These are phyloP conservation scores for Tetrapyrgos nigripes DNA, from an alignment of 1,284 basidiomycete genomes.

Conservation along the genomic window DNA sequence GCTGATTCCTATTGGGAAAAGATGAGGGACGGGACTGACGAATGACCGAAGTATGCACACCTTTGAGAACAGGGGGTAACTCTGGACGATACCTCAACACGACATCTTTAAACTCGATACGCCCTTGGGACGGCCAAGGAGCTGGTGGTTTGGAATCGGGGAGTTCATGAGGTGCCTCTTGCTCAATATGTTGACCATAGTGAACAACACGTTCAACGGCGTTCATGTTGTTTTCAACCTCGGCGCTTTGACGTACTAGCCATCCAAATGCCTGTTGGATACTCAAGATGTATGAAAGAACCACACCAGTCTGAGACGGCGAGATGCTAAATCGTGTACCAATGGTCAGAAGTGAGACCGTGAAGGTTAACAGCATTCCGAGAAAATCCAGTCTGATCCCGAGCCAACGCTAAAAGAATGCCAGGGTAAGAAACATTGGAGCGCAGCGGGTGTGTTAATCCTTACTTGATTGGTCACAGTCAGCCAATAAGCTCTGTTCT, in stretches of 20 bases:
- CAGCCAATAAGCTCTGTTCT: slow-evolving; percentile 92
- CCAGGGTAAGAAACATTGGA: not conserved
- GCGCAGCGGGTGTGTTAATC: no score
- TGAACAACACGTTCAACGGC: slow-evolving; percentile 86
- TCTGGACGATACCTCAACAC: slow-evolving; percentile 77
- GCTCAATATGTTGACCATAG: slow-evolving; percentile 77
- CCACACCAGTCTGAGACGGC: slow-evolving; percentile 79
- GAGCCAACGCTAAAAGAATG: slow-evolving; percentile 76
- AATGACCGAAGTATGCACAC: slow-evolving; percentile 14
- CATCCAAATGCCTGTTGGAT: slow-evolving; percentile 82
- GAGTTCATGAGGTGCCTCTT: slow-evolving; percentile 80
- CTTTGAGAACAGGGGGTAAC: slow-evolving; percentile 72
- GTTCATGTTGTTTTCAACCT: slow-evolving; percentile 94
- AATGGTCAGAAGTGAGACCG: slow-evolving; percentile 82
- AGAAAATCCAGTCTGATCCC: slow-evolving; percentile 89
- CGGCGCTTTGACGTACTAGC: slow-evolving; percentile 85
- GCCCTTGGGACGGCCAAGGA: slow-evolving; percentile 74
- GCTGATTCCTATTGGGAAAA: slow-evolving; percentile 45
- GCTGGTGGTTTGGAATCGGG: slow-evolving; percentile 59
- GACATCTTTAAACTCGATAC: slow-evolving; percentile 67
- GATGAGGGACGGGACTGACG: not conserved
- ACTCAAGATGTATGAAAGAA: slow-evolving; percentile 79
- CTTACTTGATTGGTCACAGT: slow-evolving; percentile 79
- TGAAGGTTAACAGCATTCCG: slow-evolving; percentile 79
- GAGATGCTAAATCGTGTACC: slow-evolving; percentile 77